Evolutionary conservation across 768 basidiomycete species (phyloP).

Genomic region (Wakefieldia striispora): DNA sequence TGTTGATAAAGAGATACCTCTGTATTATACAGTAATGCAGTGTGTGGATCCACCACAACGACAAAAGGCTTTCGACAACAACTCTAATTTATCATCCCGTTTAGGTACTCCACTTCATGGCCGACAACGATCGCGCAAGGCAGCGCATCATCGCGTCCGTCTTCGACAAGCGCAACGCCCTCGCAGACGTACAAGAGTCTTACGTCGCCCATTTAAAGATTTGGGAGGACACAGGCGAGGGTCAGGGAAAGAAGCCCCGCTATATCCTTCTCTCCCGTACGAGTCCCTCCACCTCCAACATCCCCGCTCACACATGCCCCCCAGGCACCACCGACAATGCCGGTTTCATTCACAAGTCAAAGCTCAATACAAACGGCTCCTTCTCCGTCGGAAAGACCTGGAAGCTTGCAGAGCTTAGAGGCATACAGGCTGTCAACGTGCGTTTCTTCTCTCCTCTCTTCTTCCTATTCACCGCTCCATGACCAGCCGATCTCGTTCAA

Average conservation of each 20-base stretch:
- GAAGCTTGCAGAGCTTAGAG: slow-evolving; percentile 79
- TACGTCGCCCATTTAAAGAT: slow-evolving; percentile 92
- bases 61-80: too few relatives aligned
- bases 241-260: slow-evolving; percentile 75
- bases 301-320: slow-evolving; percentile 4
- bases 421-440: slow-evolving; percentile 74
- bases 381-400: slow-evolving; percentile 99
- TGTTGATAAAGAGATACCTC: slow-evolving; percentile 14
- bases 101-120: slow-evolving; percentile 27
- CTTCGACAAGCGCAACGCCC: slow-evolving; percentile 69
- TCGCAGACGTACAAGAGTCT: slow-evolving; percentile 65
- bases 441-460: slow-evolving; percentile 28
- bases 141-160: slow-evolving; percentile 80
- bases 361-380: slow-evolving; percentile 88
- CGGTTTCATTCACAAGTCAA: slow-evolving; percentile 92
- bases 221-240: slow-evolving; percentile 82
- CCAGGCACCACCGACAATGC: slow-evolving; percentile 59
- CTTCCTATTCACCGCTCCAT: slow-evolving; percentile 16
- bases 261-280: slow-evolving; percentile 90
- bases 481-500: slow-evolving; percentile 64
- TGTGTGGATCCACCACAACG: slow-evolving; percentile 7
- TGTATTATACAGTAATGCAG: too few relatives aligned
- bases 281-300: slow-evolving; percentile 34
- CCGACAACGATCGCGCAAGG: slow-evolving; percentile 49
- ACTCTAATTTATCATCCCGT: not conserved